These are phyloP conservation scores for Luzula sylvatica DNA, from an alignment of 176 grass and related monocot species.

Conservation along the genomic window DNA sequence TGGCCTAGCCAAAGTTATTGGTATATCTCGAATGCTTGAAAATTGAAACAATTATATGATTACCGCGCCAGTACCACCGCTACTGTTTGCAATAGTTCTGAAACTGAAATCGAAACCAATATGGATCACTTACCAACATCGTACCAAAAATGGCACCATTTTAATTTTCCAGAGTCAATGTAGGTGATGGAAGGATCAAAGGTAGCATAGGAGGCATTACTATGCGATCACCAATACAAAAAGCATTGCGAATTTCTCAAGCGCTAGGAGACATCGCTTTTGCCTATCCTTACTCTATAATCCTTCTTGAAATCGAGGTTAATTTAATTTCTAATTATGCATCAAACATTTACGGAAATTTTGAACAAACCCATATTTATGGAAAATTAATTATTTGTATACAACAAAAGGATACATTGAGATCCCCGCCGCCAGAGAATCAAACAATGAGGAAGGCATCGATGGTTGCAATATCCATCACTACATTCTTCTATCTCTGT, in stretches of 20 bases:
- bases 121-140: not conserved
- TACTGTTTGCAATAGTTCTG: too few relatives aligned
- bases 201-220: slow-evolving; percentile 36
- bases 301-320: slow-evolving; percentile 79
- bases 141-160: not conserved
- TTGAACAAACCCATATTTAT: not conserved
- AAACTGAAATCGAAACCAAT: not conserved
- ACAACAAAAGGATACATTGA: slow-evolving; percentile 55
- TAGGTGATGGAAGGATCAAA: slow-evolving; percentile 54
- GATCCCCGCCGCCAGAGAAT: slow-evolving; percentile 48
- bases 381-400: not conserved
- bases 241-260: slow-evolving; percentile 69
- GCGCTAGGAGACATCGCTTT: slow-evolving; percentile 76
- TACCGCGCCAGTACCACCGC: not conserved
- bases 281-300: slow-evolving; percentile 74
- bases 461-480: slow-evolving; percentile 32
- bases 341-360: not conserved
- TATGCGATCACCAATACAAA: slow-evolving; percentile 37
- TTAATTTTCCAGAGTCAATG: not conserved
- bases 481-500: slow-evolving; percentile 71
- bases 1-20: slow-evolving; percentile 66
- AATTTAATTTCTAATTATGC: not conserved
- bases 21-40: too few relatives aligned
- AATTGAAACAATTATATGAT: too few relatives aligned
- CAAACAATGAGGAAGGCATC: slow-evolving; percentile 69